Evolutionary conservation across 345 rosid genomes (phyloP), one percentile per base, ranked within the genome.

Genomic region (Citrus cavaleriei): DNA sequence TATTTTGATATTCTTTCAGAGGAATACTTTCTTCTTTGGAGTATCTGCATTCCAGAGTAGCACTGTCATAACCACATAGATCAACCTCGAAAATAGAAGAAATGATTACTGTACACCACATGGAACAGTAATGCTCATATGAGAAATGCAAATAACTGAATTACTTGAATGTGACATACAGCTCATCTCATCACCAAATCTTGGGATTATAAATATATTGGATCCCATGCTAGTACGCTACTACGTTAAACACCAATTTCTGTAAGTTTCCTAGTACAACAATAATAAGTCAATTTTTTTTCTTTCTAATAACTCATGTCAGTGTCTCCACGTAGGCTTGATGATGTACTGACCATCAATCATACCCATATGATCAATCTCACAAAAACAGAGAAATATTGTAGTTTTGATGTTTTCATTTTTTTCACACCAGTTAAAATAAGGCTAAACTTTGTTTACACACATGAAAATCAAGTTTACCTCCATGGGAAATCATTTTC

Each of bases 1-100:
- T 85, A 76, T 40, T 66, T 34, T 40, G 66, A 62, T 86, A 84
- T 86, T 91, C 98, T 74, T 85, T 78, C 74, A 84, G 68, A 28
- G 70, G 77, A 80, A 94, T 92, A 77, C 82, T 88, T 86, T 96
- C 99, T 91, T 94, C 99, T 88, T 96, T 96, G 57, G 98, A 93
- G 79, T 96, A 96, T 81, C 99, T 96, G 86, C 81, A 80, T 82
- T n/a, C 63, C 65, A 37, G 12, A 24, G 68, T 4, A 4, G 66
- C 7, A 42, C 37, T 59, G 10, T 38, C 19, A 60, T 62, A 8
- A 28, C 27, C 10, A 27, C 32, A 77, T 7, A 34, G 1, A 72
- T 12, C 25, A 49, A 71, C 82, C 22, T 69, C 9, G 30, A 76
- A 42, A 42, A 75, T 7, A 9, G 16, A 21, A 7, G 10, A 73